phyloP scores from a whole-genome alignment of 148 eudicot genomes.

The Fagopyrum esculentum region DNA sequence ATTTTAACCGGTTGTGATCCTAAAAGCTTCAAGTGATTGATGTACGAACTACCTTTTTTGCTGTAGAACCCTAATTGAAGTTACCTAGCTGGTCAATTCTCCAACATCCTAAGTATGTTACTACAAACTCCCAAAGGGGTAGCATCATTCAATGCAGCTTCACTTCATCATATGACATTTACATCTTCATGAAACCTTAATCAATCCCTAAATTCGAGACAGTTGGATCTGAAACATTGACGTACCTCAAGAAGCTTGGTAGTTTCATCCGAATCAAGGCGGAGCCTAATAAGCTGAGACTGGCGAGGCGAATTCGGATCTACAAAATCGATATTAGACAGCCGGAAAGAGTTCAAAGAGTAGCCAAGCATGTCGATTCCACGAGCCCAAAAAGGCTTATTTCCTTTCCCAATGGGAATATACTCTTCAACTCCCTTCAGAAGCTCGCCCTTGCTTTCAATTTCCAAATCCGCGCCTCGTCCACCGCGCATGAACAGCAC shows the following conservation, averaged over 20 bases:
- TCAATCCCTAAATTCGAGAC: neutral
- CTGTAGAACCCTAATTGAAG: neutral
- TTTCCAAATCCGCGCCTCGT: conserved; percentile 6
- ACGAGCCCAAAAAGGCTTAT: conserved; percentile 82
- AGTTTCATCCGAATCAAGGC: conserved; percentile 37
- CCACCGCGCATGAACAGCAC: conserved; percentile 19
- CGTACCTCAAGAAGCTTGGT: conserved; percentile 43
- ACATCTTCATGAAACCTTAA: neutral
- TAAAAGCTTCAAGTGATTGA: neutral
- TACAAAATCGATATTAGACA: conserved; percentile 42
- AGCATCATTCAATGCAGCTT: neutral
- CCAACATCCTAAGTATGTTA: neutral
- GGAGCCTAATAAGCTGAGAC: conserved; percentile 44
- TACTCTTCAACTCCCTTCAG: conserved; percentile 59
- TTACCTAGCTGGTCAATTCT: neutral
- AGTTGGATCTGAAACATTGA: neutral
- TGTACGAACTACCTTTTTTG: neutral
- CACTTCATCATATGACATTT: neutral
- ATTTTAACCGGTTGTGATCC: neutral
- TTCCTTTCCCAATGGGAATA: conserved; percentile 44
- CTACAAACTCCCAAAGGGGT: too few relatives aligned
- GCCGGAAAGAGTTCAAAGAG: conserved; percentile 62
- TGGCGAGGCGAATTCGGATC: conserved; percentile 28
- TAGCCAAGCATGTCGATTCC: conserved; percentile 79
- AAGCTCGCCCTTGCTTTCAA: conserved; percentile 21